phyloP scores from a whole-genome alignment of 371 early-diverging fungal genomes.

The Chytridium lagenaria region DNA sequence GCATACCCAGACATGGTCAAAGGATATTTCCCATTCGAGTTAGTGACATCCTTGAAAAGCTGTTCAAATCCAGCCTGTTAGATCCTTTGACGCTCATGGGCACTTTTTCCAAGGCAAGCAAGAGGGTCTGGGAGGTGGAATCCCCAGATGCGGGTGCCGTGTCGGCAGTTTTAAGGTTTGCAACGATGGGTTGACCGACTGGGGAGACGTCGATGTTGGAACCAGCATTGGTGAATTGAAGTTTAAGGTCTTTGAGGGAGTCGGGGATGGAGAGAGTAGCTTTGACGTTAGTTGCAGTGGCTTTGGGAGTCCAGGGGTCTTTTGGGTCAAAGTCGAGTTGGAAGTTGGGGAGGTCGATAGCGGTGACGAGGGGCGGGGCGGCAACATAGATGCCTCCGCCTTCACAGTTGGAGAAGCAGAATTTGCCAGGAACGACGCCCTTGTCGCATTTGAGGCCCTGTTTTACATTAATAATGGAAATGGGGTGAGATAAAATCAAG shows the following conservation, averaged over 20 bases:
- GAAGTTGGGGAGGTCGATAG: slow-evolving; percentile 17
- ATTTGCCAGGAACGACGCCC: slow-evolving; percentile 8
- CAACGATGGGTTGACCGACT: slow-evolving; percentile 8
- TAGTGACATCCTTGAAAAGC: slow-evolving; percentile 8
- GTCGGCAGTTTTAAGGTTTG: neutral
- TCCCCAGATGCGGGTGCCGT: slow-evolving; percentile 3
- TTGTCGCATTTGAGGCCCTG: neutral
- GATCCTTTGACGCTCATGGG: neutral
- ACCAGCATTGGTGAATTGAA: slow-evolving; percentile 9
- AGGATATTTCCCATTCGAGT: neutral
- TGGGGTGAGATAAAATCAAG: too few species aligned
- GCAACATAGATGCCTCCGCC: slow-evolving; percentile 2
- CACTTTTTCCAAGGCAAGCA: neutral
- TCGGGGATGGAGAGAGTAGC: slow-evolving; percentile 2
- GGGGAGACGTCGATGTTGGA: neutral
- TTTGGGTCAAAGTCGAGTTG: slow-evolving; percentile 22
- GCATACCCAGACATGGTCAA: slow-evolving; percentile 12
- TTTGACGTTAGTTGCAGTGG: neutral
- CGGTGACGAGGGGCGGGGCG: slow-evolving; percentile 15
- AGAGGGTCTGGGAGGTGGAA: neutral
- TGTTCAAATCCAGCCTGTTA: neutral
- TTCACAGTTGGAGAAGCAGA: slow-evolving; percentile 21
- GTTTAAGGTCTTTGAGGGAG: neutral
- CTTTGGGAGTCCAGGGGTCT: slow-evolving; percentile 10
- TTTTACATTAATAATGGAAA: neutral